These are phyloP conservation scores for Metarhizium rileyi DNA, from an alignment of 2,329 filamentous ascomycete species.

Conservation along the genomic window DNA sequence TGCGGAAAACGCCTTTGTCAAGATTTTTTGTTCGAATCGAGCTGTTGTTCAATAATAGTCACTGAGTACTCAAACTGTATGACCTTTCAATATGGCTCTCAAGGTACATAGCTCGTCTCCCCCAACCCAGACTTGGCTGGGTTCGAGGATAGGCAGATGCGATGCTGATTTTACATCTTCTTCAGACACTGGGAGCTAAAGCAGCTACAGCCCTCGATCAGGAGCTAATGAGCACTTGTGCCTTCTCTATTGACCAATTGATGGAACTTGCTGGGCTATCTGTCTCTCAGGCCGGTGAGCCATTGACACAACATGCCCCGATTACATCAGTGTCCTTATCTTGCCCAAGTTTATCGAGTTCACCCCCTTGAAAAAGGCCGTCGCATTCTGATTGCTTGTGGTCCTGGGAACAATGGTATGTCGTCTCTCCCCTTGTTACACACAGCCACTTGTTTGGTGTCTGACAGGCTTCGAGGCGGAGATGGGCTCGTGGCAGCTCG, in stretches of 20 bases:
- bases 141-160: not conserved
- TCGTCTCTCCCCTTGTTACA: not conserved
- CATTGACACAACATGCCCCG: not conserved
- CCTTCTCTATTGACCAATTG: slow-evolving; percentile 89
- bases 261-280: slow-evolving; percentile 95
- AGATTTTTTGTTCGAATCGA: not conserved
- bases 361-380: slow-evolving; percentile 66
- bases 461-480: slow-evolving; percentile 52
- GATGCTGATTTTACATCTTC: not conserved
- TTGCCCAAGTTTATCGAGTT: slow-evolving; percentile 61
- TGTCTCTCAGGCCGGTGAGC: slow-evolving; percentile 75
- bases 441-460: not conserved
- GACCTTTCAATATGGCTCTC: not conserved
- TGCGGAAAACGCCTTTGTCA: not conserved
- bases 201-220: slow-evolving; percentile 82
- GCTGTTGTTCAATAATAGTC: not conserved
- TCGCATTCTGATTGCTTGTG: slow-evolving; percentile 79
- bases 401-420: slow-evolving; percentile 64
- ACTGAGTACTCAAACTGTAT: not conserved
- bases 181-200: slow-evolving; percentile 74
- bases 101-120: too few relatives aligned
- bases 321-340: not conserved
- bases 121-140: too few relatives aligned
- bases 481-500: slow-evolving; percentile 91
- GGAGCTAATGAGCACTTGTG: slow-evolving; percentile 82